phyloP scores from a whole-genome alignment of 2,329 filamentous ascomycete genomes.

The Coleophoma cylindrospora region DNA sequence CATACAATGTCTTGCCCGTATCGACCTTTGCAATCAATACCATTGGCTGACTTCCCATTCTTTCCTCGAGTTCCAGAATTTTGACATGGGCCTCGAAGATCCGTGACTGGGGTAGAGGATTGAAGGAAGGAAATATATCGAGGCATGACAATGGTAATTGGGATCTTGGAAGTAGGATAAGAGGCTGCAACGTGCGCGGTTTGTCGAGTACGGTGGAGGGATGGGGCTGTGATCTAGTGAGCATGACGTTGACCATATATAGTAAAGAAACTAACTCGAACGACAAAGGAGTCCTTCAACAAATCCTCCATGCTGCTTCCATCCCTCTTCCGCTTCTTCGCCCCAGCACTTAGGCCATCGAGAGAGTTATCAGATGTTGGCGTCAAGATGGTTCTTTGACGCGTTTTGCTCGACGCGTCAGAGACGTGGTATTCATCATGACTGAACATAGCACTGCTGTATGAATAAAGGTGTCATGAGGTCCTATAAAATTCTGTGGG shows the following conservation, averaged over 20 bases:
- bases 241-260: too few species aligned
- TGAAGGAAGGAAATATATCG: slow-evolving; percentile 47
- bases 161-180: slow-evolving; percentile 59
- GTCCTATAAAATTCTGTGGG: slow-evolving; percentile 4
- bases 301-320: slow-evolving; percentile 24
- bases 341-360: slow-evolving; percentile 9
- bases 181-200: slow-evolving; percentile 50
- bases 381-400: slow-evolving; percentile 22
- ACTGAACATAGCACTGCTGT: slow-evolving; percentile 25
- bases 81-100: slow-evolving; percentile 58
- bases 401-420: slow-evolving; percentile 23
- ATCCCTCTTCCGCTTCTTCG: slow-evolving; percentile 29
- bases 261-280: slow-evolving; percentile 22
- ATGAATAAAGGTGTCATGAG: slow-evolving; percentile 24
- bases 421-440: slow-evolving; percentile 18
- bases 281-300: slow-evolving; percentile 25
- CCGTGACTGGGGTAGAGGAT: slow-evolving; percentile 46
- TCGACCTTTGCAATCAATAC: slow-evolving; percentile 59
- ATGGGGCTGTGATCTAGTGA: slow-evolving; percentile 39
- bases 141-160: slow-evolving; percentile 56
- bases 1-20: slow-evolving; percentile 48
- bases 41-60: slow-evolving; percentile 46
- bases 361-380: slow-evolving; percentile 20
- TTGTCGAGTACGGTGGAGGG: slow-evolving; percentile 47
- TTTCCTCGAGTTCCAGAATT: slow-evolving; percentile 58